Evolutionary conservation across 208 protist species (phyloP), one percentile per base, ranked within the genome.

Genomic region (Leishmania guyanensis): DNA sequence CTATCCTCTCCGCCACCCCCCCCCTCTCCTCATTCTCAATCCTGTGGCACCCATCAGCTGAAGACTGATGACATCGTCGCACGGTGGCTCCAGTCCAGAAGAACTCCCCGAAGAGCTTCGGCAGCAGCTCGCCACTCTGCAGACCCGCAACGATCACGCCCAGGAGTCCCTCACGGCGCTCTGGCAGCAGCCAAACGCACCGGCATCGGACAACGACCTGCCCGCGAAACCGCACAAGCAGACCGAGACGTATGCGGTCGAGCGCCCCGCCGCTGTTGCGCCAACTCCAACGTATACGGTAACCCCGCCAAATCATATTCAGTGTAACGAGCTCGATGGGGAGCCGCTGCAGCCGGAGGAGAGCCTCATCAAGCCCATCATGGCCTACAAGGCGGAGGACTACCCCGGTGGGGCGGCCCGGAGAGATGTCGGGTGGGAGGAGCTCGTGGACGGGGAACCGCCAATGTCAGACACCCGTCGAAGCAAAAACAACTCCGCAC

Each of bases 41-140:
- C 14, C 71, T 58, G 29, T 73, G 17, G 0, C 62, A 36, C 48
- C 29, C 50, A 48, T 22, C 58, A 26, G 2, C 12, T 71, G 3
- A 14, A 46, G 22, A 4, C 16, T 22, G 9, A 84, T 84, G 81
- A 36, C 17, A 20, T 70, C 69, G 0, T 50, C 69, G 1, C 17
- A 29, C 26, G 43, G 1, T 33, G 16, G 33, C 33, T 17, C 26
- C 9, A 12, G n/a, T 14, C 16, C 81, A 10, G 70, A 60, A 8
- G 48, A 6, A 4, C 53, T 84, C 5, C 56, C 54, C 14, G 51
- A 70, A 12, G 76, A 84, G 3, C 76, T 84, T 12, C 76, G 76
- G 17, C 56, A 53, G n/a, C 81, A 80, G 51, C 81, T 80, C 58
- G 56, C 76, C 60, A 29, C 20, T 3, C 77, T 85, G 3, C 82